Percentiles rank a stretch among this genome's conserved stretches.
Conservation (phyloP, 805 yeast species). For the Candida sithepensis region DNA sequence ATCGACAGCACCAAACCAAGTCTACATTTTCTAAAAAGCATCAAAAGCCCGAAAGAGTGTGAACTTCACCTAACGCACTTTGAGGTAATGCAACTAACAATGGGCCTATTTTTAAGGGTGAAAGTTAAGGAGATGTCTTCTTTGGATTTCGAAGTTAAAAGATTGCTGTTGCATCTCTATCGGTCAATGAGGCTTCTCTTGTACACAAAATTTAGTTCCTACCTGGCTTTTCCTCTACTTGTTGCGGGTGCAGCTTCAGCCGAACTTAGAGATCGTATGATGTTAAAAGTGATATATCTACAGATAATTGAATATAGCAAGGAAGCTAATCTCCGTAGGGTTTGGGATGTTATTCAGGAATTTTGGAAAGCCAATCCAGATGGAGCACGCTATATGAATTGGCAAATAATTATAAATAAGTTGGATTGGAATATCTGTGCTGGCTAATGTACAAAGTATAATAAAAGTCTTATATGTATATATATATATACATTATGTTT, state of each 20-base stretch:
- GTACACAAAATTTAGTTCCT: conserved; percentile 9
- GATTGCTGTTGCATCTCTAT: conserved; percentile 17
- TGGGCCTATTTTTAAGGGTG: conserved; percentile 16
- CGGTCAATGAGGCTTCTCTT: conserved; percentile 14
- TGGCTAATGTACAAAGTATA: conserved; percentile 7
- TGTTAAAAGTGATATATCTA: conserved; percentile 17
- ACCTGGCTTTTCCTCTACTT: conserved; percentile 20
- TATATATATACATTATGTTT: too few relatives aligned
- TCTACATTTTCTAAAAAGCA: conserved; percentile 6
- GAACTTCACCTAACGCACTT: conserved; percentile 16
- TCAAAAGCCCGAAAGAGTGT: conserved; percentile 4
- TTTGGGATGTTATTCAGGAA: conserved; percentile 22
- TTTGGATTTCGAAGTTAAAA: conserved; percentile 20
- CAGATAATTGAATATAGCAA: conserved; percentile 6
- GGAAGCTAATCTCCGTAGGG: conserved; percentile 13
- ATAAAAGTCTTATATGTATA: background rate
- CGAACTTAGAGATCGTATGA: conserved; percentile 23
- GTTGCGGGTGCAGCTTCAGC: conserved; percentile 26
- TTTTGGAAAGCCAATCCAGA: conserved; percentile 24
- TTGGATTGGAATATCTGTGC: conserved; percentile 25
- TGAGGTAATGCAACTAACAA: conserved; percentile 19
- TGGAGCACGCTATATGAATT: conserved; percentile 18
- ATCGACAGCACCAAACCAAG: conserved; percentile 15
- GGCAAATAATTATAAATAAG: conserved; percentile 23
- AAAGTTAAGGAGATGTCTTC: conserved; percentile 20